Conservation (phyloP, 106 monocot species). For the Dendrobium officinale region DNA sequence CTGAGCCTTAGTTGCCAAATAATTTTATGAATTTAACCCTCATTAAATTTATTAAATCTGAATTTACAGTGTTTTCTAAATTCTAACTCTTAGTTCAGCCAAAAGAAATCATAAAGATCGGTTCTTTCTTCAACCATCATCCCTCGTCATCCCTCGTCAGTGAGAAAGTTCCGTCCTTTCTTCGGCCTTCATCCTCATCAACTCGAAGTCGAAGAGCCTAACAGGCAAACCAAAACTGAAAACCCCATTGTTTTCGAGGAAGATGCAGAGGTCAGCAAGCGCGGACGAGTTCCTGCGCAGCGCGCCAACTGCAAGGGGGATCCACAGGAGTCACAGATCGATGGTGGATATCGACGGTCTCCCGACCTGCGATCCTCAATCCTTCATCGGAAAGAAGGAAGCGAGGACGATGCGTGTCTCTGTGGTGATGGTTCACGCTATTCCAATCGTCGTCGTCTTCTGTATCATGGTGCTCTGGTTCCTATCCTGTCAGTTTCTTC, state of each 20-base stretch:
- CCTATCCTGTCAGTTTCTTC: not conserved
- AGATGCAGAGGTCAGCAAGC: not conserved
- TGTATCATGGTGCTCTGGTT: not conserved
- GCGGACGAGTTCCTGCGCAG: not conserved
- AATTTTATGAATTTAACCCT: too few species aligned
- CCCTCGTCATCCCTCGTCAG: too few species aligned
- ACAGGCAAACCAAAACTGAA: too few species aligned
- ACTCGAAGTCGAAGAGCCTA: too few species aligned
- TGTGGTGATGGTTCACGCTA: not conserved
- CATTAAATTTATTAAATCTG: too few species aligned
- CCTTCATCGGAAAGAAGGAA: slow-evolving; percentile 1
- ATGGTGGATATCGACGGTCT: not conserved
- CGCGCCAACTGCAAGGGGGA: not conserved
- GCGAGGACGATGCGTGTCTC: not conserved
- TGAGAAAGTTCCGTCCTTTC: too few species aligned
- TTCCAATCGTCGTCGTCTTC: not conserved
- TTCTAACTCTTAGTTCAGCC: too few species aligned
- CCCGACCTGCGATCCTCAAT: not conserved
- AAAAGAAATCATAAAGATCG: too few species aligned
- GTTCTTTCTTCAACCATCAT: too few species aligned
- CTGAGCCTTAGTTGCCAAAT: too few species aligned
- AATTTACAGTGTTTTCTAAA: too few species aligned
- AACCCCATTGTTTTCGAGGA: not conserved
- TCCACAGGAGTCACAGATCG: not conserved
- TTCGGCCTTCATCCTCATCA: too few species aligned